Base-by-base conservation (phyloP, 139 green algal genomes). In the Closterium sp. region DNA sequence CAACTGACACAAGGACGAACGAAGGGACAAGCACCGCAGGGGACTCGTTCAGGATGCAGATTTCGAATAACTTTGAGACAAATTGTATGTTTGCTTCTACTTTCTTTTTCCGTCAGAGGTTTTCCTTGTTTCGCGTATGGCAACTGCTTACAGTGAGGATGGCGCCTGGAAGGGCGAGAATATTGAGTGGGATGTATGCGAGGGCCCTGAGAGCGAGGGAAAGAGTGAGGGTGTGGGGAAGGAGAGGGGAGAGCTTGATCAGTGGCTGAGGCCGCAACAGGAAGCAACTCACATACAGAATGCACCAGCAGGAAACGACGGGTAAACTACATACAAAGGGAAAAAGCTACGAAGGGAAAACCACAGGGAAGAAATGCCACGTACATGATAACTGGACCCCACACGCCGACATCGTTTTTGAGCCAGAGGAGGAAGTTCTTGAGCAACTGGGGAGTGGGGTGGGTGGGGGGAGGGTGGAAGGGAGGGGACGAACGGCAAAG, bases 301-400 rank as follows among this genome's bases (percentile, higher is more conserved):
- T 86, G 81, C 21, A 32, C 12, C n/a, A 34, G 25, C 1, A 33
- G 4, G 12, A 34, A 34, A 86, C 3, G 5, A 86, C 5, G 5
- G 43, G 43, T 69, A 16, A 69, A 69, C 23, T 69, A 4, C 12
- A 69, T 25, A 69, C 6, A 55, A 6, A 55, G 36, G 36, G 36
- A 69, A 12, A 69, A 69, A 12, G 69, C 8, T 33, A 84, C 28
- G 69, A 32, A 0, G n/a, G 76, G 81, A 86, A 8, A 23, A 34
- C 8, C 4, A 34, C 2, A 3, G 31, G 5, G 81, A 28, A 32
- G 81, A 31, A 32, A 7, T 2, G n/a, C 21, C 34, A 91, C 88
- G 23, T 38, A 91, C 88, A 92, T 90, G 28, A 92, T 92, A 12
- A 92, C 31, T 1, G 90, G 90, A 32, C 90, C 90, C 90, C 90